These are phyloP conservation scores for Tetrapisispora arboricola DNA, from an alignment of 805 yeast genomes.

Conservation along the genomic window DNA sequence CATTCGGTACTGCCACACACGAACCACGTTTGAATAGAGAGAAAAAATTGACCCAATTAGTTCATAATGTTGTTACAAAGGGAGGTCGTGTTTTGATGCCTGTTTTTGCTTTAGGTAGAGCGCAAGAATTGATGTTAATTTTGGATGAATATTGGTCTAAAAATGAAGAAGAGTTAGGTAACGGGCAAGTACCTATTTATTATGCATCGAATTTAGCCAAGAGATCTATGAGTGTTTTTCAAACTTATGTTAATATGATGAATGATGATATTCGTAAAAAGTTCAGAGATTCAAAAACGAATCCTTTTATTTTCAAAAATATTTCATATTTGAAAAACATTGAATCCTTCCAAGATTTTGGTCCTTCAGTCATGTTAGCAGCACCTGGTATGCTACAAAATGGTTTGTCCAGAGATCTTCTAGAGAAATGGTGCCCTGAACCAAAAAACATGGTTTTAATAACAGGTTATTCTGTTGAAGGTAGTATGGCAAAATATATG, in stretches of 20 bases:
- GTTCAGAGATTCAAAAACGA: slow-evolving; percentile 66
- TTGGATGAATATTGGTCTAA: slow-evolving; percentile 91
- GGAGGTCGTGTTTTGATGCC: slow-evolving; percentile 93
- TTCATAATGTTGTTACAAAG: slow-evolving; percentile 71
- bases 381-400: slow-evolving; percentile 98
- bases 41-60: slow-evolving; percentile 62
- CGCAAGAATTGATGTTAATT: slow-evolving; percentile 84
- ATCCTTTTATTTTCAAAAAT: slow-evolving; percentile 85
- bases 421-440: slow-evolving; percentile 97
- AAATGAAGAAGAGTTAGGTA: slow-evolving; percentile 64
- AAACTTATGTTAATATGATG: slow-evolving; percentile 95
- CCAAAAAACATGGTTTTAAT: slow-evolving; percentile 76
- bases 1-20: slow-evolving; percentile 96
- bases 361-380: slow-evolving; percentile 93
- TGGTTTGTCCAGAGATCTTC: slow-evolving; percentile 82
- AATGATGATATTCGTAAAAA: slow-evolving; percentile 75
- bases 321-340: slow-evolving; percentile 69
- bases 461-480: slow-evolving; percentile 97
- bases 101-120: slow-evolving; percentile 92
- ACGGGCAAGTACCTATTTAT: slow-evolving; percentile 58
- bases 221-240: slow-evolving; percentile 95
- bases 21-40: slow-evolving; percentile 86
- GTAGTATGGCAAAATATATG: slow-evolving; percentile 89
- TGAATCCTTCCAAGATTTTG: slow-evolving; percentile 82
- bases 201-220: slow-evolving; percentile 91